Conservation (phyloP, 2,329 filamentous ascomycete genomes). For the Cladosporium cucumerinum region DNA sequence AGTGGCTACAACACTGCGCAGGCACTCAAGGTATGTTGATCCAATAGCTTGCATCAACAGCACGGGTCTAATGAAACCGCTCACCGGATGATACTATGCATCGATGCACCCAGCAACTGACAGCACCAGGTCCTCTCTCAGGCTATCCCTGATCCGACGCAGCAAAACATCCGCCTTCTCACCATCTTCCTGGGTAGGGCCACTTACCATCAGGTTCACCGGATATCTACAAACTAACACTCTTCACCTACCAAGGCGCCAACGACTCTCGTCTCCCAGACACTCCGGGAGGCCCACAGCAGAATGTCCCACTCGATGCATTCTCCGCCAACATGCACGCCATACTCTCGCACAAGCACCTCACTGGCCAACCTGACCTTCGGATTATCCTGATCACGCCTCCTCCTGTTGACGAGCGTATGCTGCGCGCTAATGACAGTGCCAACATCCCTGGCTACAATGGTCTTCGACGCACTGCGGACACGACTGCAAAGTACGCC, state of each 20-base stretch:
- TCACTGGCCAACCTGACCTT: constrained; percentile 64
- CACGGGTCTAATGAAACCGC: neutral
- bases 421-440: constrained; percentile 49
- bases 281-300: constrained; percentile 54
- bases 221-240: constrained; percentile 50
- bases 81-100: neutral
- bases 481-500: constrained; percentile 60
- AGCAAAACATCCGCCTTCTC: constrained; percentile 59
- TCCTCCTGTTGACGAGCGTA: constrained; percentile 76
- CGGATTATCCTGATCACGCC: constrained; percentile 76
- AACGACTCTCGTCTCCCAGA: constrained; percentile 77
- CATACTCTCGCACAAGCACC: constrained; percentile 69
- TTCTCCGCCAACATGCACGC: constrained; percentile 70
- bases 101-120: neutral
- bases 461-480: constrained; percentile 51
- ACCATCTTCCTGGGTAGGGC: constrained; percentile 48
- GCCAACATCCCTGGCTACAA: constrained; percentile 36
- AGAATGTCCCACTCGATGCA: constrained; percentile 73
- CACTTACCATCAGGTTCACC: neutral
- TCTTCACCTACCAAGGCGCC: constrained; percentile 61
- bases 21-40: constrained; percentile 48
- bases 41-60: neutral
- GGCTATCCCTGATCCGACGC: constrained; percentile 65
- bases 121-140: constrained; percentile 56
- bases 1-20: constrained; percentile 80